A percentile compares a stretch with the other conserved stretches of the same genome.
Conservation (phyloP, 169 alveolate genomes). For the Plasmodium gaboni region DNA sequence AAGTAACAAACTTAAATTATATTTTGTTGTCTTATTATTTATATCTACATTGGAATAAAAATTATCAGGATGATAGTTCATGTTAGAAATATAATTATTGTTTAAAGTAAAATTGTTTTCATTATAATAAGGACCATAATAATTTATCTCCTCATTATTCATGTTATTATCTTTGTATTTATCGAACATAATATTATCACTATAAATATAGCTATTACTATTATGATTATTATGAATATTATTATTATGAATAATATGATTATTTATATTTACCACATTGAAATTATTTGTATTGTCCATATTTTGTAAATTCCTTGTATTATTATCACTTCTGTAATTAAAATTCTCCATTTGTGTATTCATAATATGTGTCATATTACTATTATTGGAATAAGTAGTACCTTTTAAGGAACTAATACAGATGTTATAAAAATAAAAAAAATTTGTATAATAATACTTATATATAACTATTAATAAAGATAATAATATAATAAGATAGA, state of each 20-base stretch:
- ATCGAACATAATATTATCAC: background rate
- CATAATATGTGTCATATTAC: no score
- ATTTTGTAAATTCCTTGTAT: background rate
- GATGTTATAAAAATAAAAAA: conserved; percentile 27
- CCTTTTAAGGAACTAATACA: background rate
- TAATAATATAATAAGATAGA: conserved; percentile 17
- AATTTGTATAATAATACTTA: conserved; percentile 20
- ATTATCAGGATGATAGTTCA: background rate
- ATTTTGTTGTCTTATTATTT: background rate
- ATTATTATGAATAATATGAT: background rate
- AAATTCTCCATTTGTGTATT: no score
- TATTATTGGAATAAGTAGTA: no score
- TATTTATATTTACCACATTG: background rate
- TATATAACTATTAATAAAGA: conserved; percentile 26
- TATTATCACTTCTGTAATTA: no score
- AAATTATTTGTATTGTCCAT: background rate
- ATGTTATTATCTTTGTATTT: background rate
- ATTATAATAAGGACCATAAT: background rate
- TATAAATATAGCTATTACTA: background rate
- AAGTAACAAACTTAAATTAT: conserved; percentile 6
- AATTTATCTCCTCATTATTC: background rate
- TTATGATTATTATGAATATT: background rate
- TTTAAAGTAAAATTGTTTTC: background rate
- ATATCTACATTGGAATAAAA: background rate
- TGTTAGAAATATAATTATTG: background rate